phyloP scores from a whole-genome alignment of 2,329 filamentous ascomycete species.

The Penicillium griseofulvum region DNA sequence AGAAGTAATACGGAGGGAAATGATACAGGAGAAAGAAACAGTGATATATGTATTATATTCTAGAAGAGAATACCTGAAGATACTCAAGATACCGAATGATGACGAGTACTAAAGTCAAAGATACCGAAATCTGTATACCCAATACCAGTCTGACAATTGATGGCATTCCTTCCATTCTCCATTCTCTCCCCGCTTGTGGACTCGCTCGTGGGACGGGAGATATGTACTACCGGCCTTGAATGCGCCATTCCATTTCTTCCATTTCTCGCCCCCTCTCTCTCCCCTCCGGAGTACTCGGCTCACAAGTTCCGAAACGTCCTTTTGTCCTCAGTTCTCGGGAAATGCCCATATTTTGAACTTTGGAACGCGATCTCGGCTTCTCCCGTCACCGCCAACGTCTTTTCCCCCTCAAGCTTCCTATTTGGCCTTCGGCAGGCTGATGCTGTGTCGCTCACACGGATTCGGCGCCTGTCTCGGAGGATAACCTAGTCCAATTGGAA shows the following conservation, averaged over 20 bases:
- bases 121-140: not conserved
- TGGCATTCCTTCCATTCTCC: not conserved
- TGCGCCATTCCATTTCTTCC: slow-evolving; percentile 2
- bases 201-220: slow-evolving; percentile 4
- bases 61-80: not conserved
- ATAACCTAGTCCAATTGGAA: slow-evolving; percentile 24
- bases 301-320: not conserved
- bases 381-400: not conserved
- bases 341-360: not conserved
- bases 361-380: not conserved
- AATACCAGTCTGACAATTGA: not conserved
- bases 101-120: not conserved
- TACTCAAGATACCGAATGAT: not conserved
- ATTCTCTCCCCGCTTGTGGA: slow-evolving; percentile 9
- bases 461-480: slow-evolving; percentile 12
- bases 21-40: not conserved
- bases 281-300: slow-evolving; percentile 1
- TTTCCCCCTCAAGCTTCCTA: not conserved
- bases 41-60: not conserved
- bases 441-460: not conserved
- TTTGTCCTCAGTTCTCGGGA: not conserved
- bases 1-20: not conserved
- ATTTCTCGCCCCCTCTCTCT: not conserved
- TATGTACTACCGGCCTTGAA: not conserved
- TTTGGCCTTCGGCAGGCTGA: not conserved